Evolutionary conservation across 371 early-diverging fungal genomes (phyloP).

Genomic region (Rhizopus arrhizus): DNA sequence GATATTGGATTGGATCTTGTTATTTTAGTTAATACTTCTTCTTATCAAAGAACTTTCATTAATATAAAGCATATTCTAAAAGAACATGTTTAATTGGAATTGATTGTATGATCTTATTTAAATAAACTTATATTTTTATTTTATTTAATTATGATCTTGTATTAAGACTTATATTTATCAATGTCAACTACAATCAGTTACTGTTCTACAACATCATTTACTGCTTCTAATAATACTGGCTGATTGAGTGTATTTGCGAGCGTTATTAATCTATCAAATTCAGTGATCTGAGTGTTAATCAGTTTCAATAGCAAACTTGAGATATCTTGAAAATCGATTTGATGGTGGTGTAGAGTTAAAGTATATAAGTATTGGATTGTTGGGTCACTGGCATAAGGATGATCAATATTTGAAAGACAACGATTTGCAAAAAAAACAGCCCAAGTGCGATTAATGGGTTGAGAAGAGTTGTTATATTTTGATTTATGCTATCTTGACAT

Average conservation of each 20-base stretch:
- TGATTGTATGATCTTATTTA: too few species aligned
- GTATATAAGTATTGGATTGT: constrained; percentile 12
- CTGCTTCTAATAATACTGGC: constrained; percentile 14
- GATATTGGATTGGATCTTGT: too few species aligned
- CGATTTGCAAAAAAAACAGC: constrained; percentile 9
- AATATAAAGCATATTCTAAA: too few species aligned
- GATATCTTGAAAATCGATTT: constrained; percentile 6
- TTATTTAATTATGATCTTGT: too few species aligned
- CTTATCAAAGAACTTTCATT: too few species aligned
- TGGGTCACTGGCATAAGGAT: constrained; percentile 12
- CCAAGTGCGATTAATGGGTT: constrained; percentile 15
- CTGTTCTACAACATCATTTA: too few species aligned
- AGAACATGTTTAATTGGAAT: too few species aligned
- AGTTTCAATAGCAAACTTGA: background rate
- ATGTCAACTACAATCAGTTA: too few species aligned
- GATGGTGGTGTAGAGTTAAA: constrained; percentile 16
- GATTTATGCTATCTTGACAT: constrained; percentile 11
- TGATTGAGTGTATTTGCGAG: constrained; percentile 12
- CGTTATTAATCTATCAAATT: constrained; percentile 14
- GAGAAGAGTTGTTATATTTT: constrained; percentile 5
- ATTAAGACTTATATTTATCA: too few species aligned
- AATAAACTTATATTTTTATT: too few species aligned
- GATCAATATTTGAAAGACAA: constrained; percentile 9
- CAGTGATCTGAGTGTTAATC: constrained; percentile 11
- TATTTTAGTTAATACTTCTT: too few species aligned